Base-by-base conservation (phyloP, 2,329 filamentous ascomycete species). In the Alternaria ethzedia region DNA sequence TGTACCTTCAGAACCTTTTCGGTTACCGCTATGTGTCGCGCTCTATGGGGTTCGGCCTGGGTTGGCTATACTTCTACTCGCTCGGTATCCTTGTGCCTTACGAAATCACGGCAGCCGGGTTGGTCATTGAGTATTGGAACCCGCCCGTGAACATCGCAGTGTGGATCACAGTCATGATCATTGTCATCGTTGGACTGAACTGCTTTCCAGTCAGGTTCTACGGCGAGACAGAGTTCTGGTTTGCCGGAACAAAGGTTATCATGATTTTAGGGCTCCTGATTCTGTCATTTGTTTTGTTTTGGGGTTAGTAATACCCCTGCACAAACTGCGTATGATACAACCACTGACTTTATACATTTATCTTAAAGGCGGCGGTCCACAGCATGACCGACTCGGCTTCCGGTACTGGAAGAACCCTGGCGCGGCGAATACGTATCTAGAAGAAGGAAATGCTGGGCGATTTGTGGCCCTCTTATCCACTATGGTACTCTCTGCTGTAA, bases 341-440 rank as follows among this genome's bases (percentile, higher is more conserved):
- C 36, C 36, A 41, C 36, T 41, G 36, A 41, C 36, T 41, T 41
- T 41, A 17, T 41, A 41, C 36, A 41, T 41, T 17, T 41, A 41
- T 41, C n/a, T 41, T 41, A 41, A 41, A 41, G 36, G 86, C n/a
- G 86, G 86, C 13, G 85, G 85, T 0, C 86, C 86, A 0, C 78
- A 79, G 52, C 81, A 80, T 17, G 82, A 86, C 61, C 79, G 83
- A 17, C 78, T 87, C 0, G 88, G 89, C 3, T 87, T 84, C 46
- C 81, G 82, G 28, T 90, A 88, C 81, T 90, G 88, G 87, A 79
- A 83, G 58, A 78, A 87, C 30, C 85, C 86, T 13, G 70, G 73
- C 5, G 85, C 86, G 0, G 83, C 83, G 51, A 86, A 86, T 51
- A 75, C 79, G 12, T 86, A 85, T 56, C 76, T 86, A 10, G 82